Conservation (phyloP, 352 stramenopile genomes). For the Globisporangium paroecandrum region DNA sequence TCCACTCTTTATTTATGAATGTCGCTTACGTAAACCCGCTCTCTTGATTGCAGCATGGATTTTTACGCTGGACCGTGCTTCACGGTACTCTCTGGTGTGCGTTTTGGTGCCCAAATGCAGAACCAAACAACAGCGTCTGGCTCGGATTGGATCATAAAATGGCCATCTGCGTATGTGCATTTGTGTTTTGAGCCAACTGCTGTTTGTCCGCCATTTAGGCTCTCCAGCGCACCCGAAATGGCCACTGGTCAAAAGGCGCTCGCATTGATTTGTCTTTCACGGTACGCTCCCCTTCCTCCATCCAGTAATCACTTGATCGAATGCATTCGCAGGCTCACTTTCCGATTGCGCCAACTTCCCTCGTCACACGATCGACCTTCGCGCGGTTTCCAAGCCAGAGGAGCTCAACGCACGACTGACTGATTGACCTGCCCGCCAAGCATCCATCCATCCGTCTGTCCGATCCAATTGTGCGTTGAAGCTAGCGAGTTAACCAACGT, state of each 20-base stretch:
- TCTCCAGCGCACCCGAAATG: neutral
- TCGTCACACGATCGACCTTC: neutral
- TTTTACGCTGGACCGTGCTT: neutral
- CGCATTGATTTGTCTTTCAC: neutral
- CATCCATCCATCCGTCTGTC: neutral
- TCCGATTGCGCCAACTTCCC: conserved; percentile 17
- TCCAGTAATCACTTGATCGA: conserved; percentile 11
- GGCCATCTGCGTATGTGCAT: neutral
- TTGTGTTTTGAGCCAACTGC: neutral
- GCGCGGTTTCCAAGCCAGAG: neutral
- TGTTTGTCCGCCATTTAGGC: neutral
- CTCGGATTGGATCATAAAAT: neutral
- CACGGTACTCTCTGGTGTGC: neutral
- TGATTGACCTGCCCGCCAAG: neutral
- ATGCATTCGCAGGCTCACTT: neutral
- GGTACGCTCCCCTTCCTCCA: neutral
- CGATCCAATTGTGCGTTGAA: conserved; percentile 7
- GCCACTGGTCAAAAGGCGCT: neutral
- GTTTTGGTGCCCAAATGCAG: neutral
- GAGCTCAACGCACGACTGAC: neutral
- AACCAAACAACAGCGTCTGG: neutral
- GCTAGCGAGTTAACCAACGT: neutral
- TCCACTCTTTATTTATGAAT: neutral
- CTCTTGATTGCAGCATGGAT: neutral
- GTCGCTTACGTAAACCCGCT: neutral